A percentile compares a stretch with the other conserved stretches of the same genome.
phyloP scores from a whole-genome alignment of 2,329 filamentous ascomycete species.

The Curvularia hawaiiensis region DNA sequence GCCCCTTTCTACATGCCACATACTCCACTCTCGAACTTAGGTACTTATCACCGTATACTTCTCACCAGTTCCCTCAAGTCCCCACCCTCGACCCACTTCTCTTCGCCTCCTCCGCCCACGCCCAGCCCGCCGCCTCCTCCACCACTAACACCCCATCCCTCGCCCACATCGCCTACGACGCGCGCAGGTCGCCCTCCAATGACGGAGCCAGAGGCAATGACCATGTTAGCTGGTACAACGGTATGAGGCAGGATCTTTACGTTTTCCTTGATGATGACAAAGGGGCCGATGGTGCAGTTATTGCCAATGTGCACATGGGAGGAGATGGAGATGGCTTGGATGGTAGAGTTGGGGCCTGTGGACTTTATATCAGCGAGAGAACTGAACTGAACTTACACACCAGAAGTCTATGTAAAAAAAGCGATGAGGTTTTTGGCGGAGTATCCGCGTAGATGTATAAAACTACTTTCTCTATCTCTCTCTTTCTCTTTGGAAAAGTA shows the following conservation, averaged over 20 bases:
- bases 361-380: no score
- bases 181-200: slow-evolving; percentile 67
- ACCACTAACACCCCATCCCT: slow-evolving; percentile 57
- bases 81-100: slow-evolving; percentile 57
- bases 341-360: slow-evolving; percentile 60
- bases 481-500: no score
- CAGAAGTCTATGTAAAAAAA: no score
- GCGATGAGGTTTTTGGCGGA: no score
- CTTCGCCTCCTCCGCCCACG: slow-evolving; percentile 48
- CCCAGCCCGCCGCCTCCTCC: slow-evolving; percentile 43
- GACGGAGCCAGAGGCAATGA: slow-evolving; percentile 88
- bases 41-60: slow-evolving; percentile 45
- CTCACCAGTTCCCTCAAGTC: slow-evolving; percentile 56
- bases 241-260: slow-evolving; percentile 84
- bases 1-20: no score
- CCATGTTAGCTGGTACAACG: slow-evolving; percentile 84
- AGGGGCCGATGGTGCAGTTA: slow-evolving; percentile 78
- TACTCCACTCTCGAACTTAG: no score
- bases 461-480: no score
- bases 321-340: slow-evolving; percentile 83
- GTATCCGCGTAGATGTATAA: neutral
- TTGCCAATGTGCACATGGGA: slow-evolving; percentile 85
- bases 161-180: slow-evolving; percentile 55
- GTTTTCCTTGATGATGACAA: slow-evolving; percentile 92
- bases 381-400: no score